Percentiles rank a stretch among this genome's conserved stretches.
Conservation (phyloP, 257 asterid genomes). For the Gardenia jasminoides region DNA sequence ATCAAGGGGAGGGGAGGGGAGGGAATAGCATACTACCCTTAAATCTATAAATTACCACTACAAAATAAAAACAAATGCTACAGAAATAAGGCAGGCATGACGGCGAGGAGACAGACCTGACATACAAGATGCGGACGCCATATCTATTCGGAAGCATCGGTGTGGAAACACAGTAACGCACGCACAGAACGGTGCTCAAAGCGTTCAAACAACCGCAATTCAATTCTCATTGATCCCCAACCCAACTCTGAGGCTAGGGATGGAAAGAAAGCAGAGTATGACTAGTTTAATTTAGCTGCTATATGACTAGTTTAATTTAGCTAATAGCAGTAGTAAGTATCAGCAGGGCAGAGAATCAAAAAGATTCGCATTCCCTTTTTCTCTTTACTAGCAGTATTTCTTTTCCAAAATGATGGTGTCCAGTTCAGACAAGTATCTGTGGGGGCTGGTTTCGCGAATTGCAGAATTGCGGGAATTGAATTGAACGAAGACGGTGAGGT, state of each 20-base stretch:
- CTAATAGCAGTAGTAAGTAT: background rate
- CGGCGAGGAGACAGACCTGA: slow-evolving; percentile 44
- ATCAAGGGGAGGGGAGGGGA: background rate
- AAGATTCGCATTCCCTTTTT: slow-evolving; percentile 2
- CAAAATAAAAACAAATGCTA: background rate
- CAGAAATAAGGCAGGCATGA: slow-evolving; percentile 11
- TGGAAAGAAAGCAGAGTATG: background rate
- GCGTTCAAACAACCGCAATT: slow-evolving; percentile 17
- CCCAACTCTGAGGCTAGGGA: background rate
- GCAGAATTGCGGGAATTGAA: background rate
- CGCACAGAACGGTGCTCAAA: slow-evolving; percentile 24
- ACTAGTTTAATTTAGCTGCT: too few relatives aligned
- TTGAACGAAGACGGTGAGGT: slow-evolving; percentile 15
- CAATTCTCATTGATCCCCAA: slow-evolving; percentile 5
- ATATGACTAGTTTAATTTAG: too few relatives aligned
- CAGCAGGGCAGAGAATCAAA: background rate
- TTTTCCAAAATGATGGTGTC: background rate
- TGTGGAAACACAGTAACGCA: slow-evolving; percentile 29
- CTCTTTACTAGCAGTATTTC: background rate
- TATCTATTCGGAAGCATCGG: slow-evolving; percentile 71
- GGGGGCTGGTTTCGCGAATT: background rate
- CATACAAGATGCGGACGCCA: slow-evolving; percentile 73
- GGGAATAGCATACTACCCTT: background rate
- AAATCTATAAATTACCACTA: background rate
- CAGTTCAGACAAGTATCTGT: background rate